Conservation (phyloP, 192 early-diverging fungal species). For the Entomortierella lignicola region DNA sequence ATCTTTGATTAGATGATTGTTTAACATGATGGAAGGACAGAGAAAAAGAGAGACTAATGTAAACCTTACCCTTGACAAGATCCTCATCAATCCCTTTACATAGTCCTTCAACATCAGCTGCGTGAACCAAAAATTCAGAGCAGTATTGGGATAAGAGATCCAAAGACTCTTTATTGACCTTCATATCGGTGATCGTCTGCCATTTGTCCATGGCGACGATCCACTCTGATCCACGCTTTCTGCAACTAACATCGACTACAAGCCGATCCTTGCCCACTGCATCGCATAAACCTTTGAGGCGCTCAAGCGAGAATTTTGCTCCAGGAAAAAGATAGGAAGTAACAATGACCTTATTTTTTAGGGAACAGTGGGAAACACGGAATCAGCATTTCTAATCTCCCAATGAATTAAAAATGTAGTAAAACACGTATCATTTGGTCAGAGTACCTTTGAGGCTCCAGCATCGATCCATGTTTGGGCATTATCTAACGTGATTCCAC, state of each 20-base stretch:
- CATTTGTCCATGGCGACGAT: conserved; percentile 98
- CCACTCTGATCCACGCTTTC: conserved; percentile 78
- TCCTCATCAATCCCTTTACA: conserved; percentile 93
- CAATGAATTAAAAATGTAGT: too few species aligned
- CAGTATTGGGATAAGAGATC: conserved; percentile 40
- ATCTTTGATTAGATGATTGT: too few species aligned
- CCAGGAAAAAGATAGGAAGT: conserved; percentile 95
- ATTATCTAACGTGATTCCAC: conserved; percentile 91
- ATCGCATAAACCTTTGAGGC: conserved; percentile 67
- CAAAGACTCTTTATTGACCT: conserved; percentile 72
- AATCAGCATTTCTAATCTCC: too few species aligned
- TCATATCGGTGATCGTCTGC: conserved; percentile 94
- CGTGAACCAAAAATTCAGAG: conserved; percentile 94
- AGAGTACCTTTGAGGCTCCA: conserved; percentile 83
- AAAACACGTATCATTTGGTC: not conserved
- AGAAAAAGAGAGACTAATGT: not conserved
- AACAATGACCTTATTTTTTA: conserved; percentile 78
- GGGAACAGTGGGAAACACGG: too few species aligned
- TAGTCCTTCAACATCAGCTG: conserved; percentile 97
- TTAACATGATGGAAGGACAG: too few species aligned
- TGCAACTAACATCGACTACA: conserved; percentile 90
- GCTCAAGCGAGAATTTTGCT: conserved; percentile 72
- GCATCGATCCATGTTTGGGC: conserved; percentile 86
- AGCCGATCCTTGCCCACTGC: conserved; percentile 75
- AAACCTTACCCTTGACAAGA: conserved; percentile 74